Base-by-base conservation (phyloP, 345 rosid species). In the Acer negundo region DNA sequence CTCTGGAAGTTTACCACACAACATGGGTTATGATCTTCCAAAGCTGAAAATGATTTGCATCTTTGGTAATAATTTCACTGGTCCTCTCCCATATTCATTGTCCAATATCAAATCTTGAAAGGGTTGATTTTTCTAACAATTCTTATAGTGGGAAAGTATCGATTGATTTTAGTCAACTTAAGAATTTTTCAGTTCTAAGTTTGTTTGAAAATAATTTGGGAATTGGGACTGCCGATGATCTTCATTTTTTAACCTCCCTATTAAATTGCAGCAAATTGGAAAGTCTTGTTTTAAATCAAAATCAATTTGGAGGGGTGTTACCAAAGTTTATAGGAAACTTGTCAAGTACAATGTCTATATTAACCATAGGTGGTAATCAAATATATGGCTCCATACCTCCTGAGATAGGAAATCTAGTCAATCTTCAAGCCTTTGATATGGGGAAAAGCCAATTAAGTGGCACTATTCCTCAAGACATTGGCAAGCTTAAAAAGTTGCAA, bases 321-420 rank as follows among this genome's bases (percentile, higher is more conserved):
- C 76, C 82, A 0, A 11, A 22, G 0, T 11, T 22, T 3, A 6
- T 81, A 2, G 62, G 40, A 56, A 84, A 81, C 62, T 47, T 81
- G 12, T 79, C 80, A 1, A 28, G 19, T 6, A 56, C 20, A 24
- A 24, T 70, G 2, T 2, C 0, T 0, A 0, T 0, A 1, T 1
- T 81, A 1, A 0, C 0, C 0, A 3, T 70, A 1, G 70, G 49
- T 0, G 0, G 3, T 0, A 78, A 81, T 69, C 15, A 56, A 15
- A 42, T 81, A 22, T n/a, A 24, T 0, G 75, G 80, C 15, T 2
- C 1, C 55, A 75, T 75, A 6, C 80, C 84, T 3, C 17, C 15
- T 0, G 71, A 16, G 11, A 63, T 84, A 2, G 77, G 42, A 9
- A 81, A 84, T 51, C 84, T 84, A 4, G 63, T 76, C 16, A 81